Evolutionary conservation across 768 basidiomycete genomes (phyloP).

Genomic region (Leccinum variicolor): DNA sequence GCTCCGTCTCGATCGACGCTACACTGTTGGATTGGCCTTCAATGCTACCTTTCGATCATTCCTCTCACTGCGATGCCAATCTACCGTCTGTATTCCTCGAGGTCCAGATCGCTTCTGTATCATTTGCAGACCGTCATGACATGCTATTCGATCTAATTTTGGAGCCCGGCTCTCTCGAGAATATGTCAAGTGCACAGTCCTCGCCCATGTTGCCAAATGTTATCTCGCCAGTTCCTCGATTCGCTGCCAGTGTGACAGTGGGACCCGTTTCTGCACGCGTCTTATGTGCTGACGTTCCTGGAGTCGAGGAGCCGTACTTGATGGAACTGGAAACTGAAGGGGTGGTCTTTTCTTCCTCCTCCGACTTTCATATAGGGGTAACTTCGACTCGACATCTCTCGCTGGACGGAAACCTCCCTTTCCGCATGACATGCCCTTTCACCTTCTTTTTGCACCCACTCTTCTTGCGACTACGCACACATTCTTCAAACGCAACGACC

Average conservation of each 20-base stretch:
- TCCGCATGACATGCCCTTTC: conserved; percentile 44
- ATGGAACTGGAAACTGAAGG: conserved; percentile 59
- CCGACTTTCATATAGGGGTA: conserved; percentile 37
- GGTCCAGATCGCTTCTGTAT: conserved; percentile 41
- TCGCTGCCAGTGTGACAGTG: conserved; percentile 45
- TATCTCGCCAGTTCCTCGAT: conserved; percentile 45
- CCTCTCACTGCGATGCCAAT: conserved; percentile 48
- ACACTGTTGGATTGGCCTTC: conserved; percentile 61
- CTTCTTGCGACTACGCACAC: conserved; percentile 50
- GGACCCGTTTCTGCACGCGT: conserved; percentile 51
- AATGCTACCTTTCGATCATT: conserved; percentile 36
- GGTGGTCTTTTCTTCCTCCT: conserved; percentile 39
- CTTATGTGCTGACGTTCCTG: conserved; percentile 40
- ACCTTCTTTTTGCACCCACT: conserved; percentile 47
- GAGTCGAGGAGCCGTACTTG: conserved; percentile 43
- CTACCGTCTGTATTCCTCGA: conserved; percentile 51
- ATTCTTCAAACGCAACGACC: conserved; percentile 20
- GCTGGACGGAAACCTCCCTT: conserved; percentile 37
- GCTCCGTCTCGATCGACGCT: conserved; percentile 26
- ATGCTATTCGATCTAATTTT: conserved; percentile 40
- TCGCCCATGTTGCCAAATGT: conserved; percentile 27
- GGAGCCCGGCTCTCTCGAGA: conserved; percentile 17
- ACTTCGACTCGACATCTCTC: conserved; percentile 12
- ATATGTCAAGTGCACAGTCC: conserved; percentile 2
- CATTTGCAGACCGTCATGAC: conserved; percentile 54